A percentile compares a stretch with the other conserved stretches of the same genome.
Conservation (phyloP, 2,329 filamentous ascomycete species). For the Ophiostoma triangulosporum region DNA sequence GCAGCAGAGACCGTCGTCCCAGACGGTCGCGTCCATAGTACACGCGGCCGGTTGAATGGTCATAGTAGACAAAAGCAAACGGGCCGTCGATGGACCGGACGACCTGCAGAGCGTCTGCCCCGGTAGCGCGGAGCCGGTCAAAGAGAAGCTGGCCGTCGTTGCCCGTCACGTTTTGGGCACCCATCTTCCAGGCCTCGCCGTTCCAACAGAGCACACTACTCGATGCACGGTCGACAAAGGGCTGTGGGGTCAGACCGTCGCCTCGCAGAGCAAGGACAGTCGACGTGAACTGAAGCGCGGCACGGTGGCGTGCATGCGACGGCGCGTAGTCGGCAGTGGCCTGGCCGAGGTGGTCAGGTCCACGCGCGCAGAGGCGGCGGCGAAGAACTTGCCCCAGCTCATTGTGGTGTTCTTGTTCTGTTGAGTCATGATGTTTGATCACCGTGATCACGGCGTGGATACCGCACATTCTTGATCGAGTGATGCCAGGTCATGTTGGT, state of each 20-base stretch:
- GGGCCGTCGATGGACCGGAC: constrained; percentile 60
- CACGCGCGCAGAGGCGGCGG: constrained; percentile 37
- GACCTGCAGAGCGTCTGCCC: constrained; percentile 19
- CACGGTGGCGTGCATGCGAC: constrained; percentile 17
- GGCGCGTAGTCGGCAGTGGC: constrained; percentile 17
- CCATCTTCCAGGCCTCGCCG: constrained; percentile 81
- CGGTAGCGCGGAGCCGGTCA: constrained; percentile 19
- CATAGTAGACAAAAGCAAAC: constrained; percentile 79
- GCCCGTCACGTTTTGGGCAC: constrained; percentile 32
- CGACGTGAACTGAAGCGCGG: constrained; percentile 52
- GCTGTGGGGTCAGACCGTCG: constrained; percentile 55
- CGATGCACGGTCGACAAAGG: constrained; percentile 33
- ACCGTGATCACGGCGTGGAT: constrained; percentile 40
- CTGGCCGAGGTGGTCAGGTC: constrained; percentile 44
- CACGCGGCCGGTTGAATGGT: constrained; percentile 45
- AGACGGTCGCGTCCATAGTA: constrained; percentile 82
- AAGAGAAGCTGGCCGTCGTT: constrained; percentile 72
- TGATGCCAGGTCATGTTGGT: too few relatives aligned
- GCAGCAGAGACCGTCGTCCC: constrained; percentile 70
- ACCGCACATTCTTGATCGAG: constrained; percentile 43
- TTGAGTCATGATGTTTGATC: constrained; percentile 8
- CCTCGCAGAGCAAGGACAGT: constrained; percentile 89
- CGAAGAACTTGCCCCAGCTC: constrained; percentile 12
- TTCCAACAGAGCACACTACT: constrained; percentile 77
- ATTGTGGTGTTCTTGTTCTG: constrained; percentile 9